These are phyloP conservation scores for Coemansia sp. DNA, from an alignment of 192 early-diverging fungal species.

Conservation along the genomic window DNA sequence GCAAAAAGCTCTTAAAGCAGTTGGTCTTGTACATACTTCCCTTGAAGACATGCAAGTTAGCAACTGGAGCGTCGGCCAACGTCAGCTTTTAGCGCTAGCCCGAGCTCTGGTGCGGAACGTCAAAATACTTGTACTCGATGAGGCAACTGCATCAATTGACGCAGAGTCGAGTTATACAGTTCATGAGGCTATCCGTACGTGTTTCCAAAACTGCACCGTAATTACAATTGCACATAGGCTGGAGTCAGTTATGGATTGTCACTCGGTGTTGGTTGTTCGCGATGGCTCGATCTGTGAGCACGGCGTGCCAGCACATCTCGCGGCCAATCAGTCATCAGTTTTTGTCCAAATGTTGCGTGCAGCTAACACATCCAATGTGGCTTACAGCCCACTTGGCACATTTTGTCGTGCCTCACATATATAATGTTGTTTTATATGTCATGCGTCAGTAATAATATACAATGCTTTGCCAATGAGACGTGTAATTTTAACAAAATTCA, in stretches of 20 bases:
- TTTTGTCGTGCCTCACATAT: too few species aligned
- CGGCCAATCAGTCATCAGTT: background rate
- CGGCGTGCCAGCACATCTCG: slow-evolving; percentile 12
- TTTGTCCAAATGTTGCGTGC: slow-evolving; percentile 12
- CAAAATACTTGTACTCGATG: slow-evolving; percentile 69
- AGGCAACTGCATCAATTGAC: slow-evolving; percentile 62
- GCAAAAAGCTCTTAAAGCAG: slow-evolving; percentile 61
- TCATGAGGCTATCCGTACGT: slow-evolving; percentile 55
- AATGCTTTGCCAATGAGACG: too few species aligned
- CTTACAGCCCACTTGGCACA: too few species aligned
- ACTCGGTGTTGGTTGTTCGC: slow-evolving; percentile 27
- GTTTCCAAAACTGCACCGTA: slow-evolving; percentile 58
- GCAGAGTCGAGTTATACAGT: slow-evolving; percentile 52
- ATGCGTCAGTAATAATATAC: too few species aligned
- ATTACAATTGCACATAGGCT: slow-evolving; percentile 68
- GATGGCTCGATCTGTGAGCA: slow-evolving; percentile 31
- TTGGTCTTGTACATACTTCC: slow-evolving; percentile 43
- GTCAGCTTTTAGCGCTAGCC: slow-evolving; percentile 61
- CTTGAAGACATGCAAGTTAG: slow-evolving; percentile 1
- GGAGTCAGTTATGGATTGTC: slow-evolving; percentile 29
- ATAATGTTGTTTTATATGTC: too few species aligned
- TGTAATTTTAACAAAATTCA: too few species aligned
- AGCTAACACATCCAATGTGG: background rate
- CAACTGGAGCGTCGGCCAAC: slow-evolving; percentile 58
- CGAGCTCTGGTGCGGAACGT: slow-evolving; percentile 55